Percentiles rank a stretch among this genome's conserved stretches.
Evolutionary conservation across 2,329 filamentous ascomycete genomes (phyloP).

Genomic region (Arthrobotrys sphaeroides): DNA sequence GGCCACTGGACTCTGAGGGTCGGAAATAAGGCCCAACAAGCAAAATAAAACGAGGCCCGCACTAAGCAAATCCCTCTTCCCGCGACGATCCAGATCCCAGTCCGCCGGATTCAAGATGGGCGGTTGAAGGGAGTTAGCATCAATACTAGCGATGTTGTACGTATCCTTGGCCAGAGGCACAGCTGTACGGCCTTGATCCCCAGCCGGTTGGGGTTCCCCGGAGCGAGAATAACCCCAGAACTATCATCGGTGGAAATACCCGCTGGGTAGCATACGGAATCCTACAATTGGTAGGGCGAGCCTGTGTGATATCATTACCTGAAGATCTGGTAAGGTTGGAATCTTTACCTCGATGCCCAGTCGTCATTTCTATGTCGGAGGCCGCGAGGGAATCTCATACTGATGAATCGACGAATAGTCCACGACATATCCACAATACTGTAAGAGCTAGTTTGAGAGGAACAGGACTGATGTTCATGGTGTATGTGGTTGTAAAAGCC

Average conservation of each 20-base stretch:
- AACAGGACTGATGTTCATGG: conserved; percentile 72
- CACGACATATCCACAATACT: conserved; percentile 70
- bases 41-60: conserved; percentile 59
- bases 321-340: not conserved
- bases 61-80: conserved; percentile 63
- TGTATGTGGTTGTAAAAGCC: conserved; percentile 67
- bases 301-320: not conserved
- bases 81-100: conserved; percentile 62
- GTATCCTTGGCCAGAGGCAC: conserved; percentile 65
- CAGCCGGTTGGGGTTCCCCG: conserved; percentile 74
- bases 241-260: conserved; percentile 77
- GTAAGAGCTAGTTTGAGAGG: conserved; percentile 69
- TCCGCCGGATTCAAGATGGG: conserved; percentile 61
- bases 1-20: conserved; percentile 62
- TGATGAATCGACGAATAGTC: conserved; percentile 74
- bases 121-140: conserved; percentile 60
- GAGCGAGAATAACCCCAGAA: conserved; percentile 74
- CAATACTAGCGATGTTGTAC: conserved; percentile 66
- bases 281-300: conserved; percentile 64
- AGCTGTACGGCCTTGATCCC: conserved; percentile 68
- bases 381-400: conserved; percentile 75
- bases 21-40: conserved; percentile 62
- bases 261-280: conserved; percentile 78
- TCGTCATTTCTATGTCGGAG: conserved; percentile 73
- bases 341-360: conserved; percentile 68